A percentile compares a stretch with the other conserved stretches of the same genome.
Evolutionary conservation across 2,329 filamentous ascomycete species (phyloP).

Genomic region (Aspergillus intermedius): DNA sequence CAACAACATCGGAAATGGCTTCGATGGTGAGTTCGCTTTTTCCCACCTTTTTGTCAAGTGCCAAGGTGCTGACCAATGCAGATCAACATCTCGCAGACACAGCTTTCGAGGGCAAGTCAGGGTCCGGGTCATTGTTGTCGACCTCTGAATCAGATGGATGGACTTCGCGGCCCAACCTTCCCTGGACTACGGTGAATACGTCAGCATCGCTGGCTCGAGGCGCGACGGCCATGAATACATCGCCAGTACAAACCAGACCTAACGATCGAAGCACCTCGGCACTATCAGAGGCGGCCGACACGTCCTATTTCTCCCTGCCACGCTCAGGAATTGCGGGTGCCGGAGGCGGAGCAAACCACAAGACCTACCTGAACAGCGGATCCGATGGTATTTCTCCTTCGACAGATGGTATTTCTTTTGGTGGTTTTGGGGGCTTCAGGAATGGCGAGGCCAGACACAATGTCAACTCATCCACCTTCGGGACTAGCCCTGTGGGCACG

Average conservation of each 20-base stretch:
- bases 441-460: constrained; percentile 29
- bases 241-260: constrained; percentile 53
- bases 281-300: constrained; percentile 40
- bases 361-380: constrained; percentile 27
- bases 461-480: constrained; percentile 26
- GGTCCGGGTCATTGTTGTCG: constrained; percentile 62
- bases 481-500: constrained; percentile 23
- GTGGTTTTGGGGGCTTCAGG: constrained; percentile 24
- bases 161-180: constrained; percentile 45
- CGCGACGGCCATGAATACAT: constrained; percentile 46
- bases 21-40: constrained; percentile 29
- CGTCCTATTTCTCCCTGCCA: constrained; percentile 42
- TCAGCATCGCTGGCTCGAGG: constrained; percentile 41
- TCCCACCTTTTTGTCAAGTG: background rate
- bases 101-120: constrained; percentile 52
- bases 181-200: constrained; percentile 54
- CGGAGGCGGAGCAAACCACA: constrained; percentile 19
- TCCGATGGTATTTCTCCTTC: constrained; percentile 29
- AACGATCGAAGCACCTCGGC: constrained; percentile 35
- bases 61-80: constrained; percentile 5
- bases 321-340: constrained; percentile 41
- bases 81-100: constrained; percentile 24
- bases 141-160: constrained; percentile 64
- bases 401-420: constrained; percentile 26
- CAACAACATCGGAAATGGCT: constrained; percentile 39